Percentiles rank a stretch among this genome's conserved stretches.
phyloP scores from a whole-genome alignment of 768 basidiomycete species.

The Tremella fuciformis region DNA sequence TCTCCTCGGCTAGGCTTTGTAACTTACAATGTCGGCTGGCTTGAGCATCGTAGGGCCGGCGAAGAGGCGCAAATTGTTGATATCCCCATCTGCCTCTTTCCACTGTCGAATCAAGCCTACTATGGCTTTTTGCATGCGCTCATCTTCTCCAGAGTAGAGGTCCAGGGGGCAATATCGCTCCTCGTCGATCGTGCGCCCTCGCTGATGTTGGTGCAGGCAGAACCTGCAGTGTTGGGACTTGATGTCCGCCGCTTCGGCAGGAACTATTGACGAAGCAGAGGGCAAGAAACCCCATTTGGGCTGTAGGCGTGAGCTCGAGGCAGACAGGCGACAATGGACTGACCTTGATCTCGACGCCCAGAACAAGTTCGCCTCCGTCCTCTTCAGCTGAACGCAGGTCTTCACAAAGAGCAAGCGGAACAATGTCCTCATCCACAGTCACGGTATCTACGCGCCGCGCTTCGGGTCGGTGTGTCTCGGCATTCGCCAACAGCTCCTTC shows the following conservation, averaged over 20 bases:
- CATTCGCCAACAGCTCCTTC: conserved; percentile 56
- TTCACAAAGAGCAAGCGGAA: too few relatives aligned
- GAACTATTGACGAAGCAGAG: conserved; percentile 61
- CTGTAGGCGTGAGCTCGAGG: conserved; percentile 54
- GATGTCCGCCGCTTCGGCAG: conserved; percentile 56
- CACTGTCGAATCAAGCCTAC: conserved; percentile 69
- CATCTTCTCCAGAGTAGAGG: conserved; percentile 69
- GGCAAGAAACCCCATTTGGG: conserved; percentile 98
- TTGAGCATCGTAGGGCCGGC: conserved; percentile 61
- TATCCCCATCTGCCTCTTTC: conserved; percentile 61
- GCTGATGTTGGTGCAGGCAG: conserved; percentile 72
- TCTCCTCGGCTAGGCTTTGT: too few relatives aligned
- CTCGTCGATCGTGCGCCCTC: conserved; percentile 4
- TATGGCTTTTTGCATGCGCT: conserved; percentile 67
- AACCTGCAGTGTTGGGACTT: conserved; percentile 80
- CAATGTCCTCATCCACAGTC: conserved; percentile 4
- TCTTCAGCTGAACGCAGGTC: too few relatives aligned
- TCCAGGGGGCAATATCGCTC: conserved; percentile 79
- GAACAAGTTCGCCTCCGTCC: conserved; percentile 3
- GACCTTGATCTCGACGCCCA: conserved; percentile 92
- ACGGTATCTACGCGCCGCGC: conserved; percentile 54
- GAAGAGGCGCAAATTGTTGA: conserved; percentile 83
- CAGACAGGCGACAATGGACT: conserved; percentile 12
- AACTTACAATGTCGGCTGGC: conserved; percentile 60
- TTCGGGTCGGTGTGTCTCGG: conserved; percentile 60